Evolutionary conservation across 2,329 filamentous ascomycete species (phyloP).

Genomic region (Volutella citrinella): DNA sequence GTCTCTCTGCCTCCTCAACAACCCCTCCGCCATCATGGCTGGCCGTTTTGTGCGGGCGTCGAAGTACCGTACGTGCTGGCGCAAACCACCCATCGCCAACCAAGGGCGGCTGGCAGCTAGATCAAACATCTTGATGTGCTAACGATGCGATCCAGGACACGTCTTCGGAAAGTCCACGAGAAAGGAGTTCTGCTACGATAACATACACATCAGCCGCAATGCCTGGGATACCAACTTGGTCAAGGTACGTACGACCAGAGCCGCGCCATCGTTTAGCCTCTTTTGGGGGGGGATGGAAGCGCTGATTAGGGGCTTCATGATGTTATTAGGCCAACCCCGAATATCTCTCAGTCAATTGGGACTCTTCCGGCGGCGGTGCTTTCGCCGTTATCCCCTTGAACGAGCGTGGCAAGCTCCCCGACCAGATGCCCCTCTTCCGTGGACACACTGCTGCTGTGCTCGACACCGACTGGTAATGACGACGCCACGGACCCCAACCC

Average conservation of each 20-base stretch:
- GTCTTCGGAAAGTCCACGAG: conserved; percentile 94
- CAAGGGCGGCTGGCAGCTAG: too few relatives aligned
- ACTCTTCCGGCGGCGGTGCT: conserved; percentile 89
- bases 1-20: conserved; percentile 10
- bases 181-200: conserved; percentile 99
- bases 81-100: conserved; percentile 24
- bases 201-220: conserved; percentile 94
- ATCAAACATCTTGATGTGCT: conserved; percentile 22
- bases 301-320: conserved; percentile 24
- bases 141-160: conserved; percentile 65
- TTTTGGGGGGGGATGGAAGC: conserved; percentile 13
- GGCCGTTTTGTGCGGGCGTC: conserved; percentile 66
- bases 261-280: conserved; percentile 11
- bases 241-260: conserved; percentile 63
- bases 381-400: conserved; percentile 92
- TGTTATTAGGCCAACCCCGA: conserved; percentile 78
- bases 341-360: conserved; percentile 98
- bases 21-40: conserved; percentile 45
- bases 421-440: conserved; percentile 90
- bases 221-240: conserved; percentile 98
- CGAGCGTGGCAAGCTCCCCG: conserved; percentile 87
- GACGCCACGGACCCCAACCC: too few relatives aligned
- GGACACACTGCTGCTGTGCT: conserved; percentile 94
- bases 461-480: conserved; percentile 87
- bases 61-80: conserved; percentile 59